phyloP scores from a whole-genome alignment of 306 rosid genomes.

The Vicia faba region DNA sequence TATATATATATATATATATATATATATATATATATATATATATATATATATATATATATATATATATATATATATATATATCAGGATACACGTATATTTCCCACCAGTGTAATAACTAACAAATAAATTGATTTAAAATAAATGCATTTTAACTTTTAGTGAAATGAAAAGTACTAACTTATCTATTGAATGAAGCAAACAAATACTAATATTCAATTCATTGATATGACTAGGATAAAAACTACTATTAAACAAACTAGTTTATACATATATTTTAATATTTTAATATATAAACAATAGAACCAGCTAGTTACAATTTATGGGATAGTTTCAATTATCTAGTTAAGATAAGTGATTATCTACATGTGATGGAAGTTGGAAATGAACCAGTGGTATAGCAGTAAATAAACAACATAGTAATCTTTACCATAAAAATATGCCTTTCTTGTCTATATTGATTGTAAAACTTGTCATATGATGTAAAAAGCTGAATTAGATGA shows the following conservation, averaged over 20 bases:
- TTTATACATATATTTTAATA: not conserved
- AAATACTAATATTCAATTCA: not conserved
- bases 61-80: no score
- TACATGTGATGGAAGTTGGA: not conserved
- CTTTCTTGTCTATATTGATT: not conserved
- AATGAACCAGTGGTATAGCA: constrained; percentile 34
- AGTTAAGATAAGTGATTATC: not conserved
- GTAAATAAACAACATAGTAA: constrained; percentile 27
- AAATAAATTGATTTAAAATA: no score
- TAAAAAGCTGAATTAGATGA: constrained; percentile 44
- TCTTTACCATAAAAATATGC: not conserved
- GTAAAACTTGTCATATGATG: constrained; percentile 17
- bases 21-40: no score
- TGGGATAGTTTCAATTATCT: not conserved
- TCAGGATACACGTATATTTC: no score
- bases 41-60: no score
- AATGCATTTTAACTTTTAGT: no score
- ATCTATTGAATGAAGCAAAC: not conserved
- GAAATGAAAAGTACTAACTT: no score
- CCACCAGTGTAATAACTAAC: no score
- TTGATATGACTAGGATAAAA: not conserved
- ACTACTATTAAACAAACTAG: not conserved
- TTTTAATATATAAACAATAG: not conserved
- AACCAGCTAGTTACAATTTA: not conserved
- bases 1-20: no score